Conservation (phyloP, 1,284 basidiomycete genomes). For the Cystobasidium slooffiae region DNA sequence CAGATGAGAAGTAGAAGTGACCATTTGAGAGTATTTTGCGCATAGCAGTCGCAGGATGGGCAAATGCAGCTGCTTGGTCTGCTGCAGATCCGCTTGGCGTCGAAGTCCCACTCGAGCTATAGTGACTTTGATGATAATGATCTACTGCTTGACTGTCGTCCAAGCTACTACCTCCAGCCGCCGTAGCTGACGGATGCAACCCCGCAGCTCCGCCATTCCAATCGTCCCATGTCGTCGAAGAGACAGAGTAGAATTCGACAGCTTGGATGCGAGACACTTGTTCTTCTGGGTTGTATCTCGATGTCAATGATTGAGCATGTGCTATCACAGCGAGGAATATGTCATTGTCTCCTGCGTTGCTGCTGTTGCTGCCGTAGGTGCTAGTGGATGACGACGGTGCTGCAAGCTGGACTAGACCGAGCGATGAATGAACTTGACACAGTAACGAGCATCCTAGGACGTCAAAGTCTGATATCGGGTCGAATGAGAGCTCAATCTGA, state of each 20-base stretch:
- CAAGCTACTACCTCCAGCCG: not conserved
- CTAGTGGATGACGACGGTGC: conserved; percentile 1
- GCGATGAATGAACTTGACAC: conserved; percentile 28
- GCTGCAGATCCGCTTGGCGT: conserved; percentile 54
- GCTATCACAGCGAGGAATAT: conserved; percentile 77
- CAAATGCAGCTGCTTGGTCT: conserved; percentile 61
- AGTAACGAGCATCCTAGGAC: conserved; percentile 20
- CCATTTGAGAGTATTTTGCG: conserved; percentile 90
- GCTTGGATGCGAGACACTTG: conserved; percentile 58
- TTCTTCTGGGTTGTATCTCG: conserved; percentile 48
- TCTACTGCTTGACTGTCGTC: conserved; percentile 14
- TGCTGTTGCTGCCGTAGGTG: conserved; percentile 48
- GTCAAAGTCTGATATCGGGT: conserved; percentile 34
- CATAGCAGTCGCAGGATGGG: conserved; percentile 87
- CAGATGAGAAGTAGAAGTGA: conserved; percentile 89
- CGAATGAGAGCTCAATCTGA: conserved; percentile 31
- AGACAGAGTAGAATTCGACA: conserved; percentile 61
- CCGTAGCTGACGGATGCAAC: not conserved
- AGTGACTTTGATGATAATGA: conserved; percentile 6
- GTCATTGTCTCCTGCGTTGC: conserved; percentile 62
- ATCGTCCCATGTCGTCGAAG: conserved; percentile 59
- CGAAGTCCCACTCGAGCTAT: conserved; percentile 44
- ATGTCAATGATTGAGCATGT: conserved; percentile 73
- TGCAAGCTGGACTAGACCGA: conserved; percentile 42
- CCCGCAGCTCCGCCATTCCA: conserved; percentile 47